Evolutionary conservation across 495 filamentous ascomycete species (phyloP).

Genomic region (Glarea lozoyensis): DNA sequence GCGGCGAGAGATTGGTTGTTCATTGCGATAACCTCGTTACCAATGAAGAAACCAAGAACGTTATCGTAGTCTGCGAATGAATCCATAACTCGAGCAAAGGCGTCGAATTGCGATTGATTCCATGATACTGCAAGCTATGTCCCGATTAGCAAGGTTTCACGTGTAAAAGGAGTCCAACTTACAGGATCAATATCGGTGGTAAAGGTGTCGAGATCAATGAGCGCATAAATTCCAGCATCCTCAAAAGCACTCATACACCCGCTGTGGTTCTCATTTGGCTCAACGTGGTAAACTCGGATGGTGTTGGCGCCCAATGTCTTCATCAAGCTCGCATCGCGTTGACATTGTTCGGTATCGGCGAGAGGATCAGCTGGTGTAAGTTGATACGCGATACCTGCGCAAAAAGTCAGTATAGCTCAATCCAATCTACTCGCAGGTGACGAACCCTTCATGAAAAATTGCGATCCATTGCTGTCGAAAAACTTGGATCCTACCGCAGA

Average conservation of each 20-base stretch:
- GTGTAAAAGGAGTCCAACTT: constrained; percentile 16
- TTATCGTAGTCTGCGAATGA: constrained; percentile 73
- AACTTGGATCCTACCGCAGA: constrained; percentile 73
- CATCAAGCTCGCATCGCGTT: constrained; percentile 71
- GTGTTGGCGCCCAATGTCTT: constrained; percentile 70
- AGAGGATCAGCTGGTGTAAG: constrained; percentile 64
- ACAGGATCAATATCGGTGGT: constrained; percentile 68
- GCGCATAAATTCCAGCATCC: constrained; percentile 68
- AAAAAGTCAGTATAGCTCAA: constrained; percentile 6
- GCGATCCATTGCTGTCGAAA: constrained; percentile 65
- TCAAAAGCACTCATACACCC: constrained; percentile 64
- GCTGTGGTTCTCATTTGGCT: constrained; percentile 56
- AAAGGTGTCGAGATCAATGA: constrained; percentile 81
- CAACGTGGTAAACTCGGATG: constrained; percentile 87
- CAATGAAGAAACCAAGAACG: constrained; percentile 72
- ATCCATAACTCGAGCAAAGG: constrained; percentile 66
- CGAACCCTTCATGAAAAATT: constrained; percentile 76
- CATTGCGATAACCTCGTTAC: constrained; percentile 71
- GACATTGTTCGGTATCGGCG: constrained; percentile 65
- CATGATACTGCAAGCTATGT: constrained; percentile 46
- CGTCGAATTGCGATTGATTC: constrained; percentile 58
- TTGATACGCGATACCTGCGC: constrained; percentile 62
- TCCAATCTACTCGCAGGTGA: not conserved
- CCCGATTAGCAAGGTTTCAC: constrained; percentile 2
- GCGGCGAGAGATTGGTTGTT: constrained; percentile 56